These are phyloP conservation scores for Populus pruinosa DNA, from an alignment of 345 rosid genomes.

Conservation along the genomic window DNA sequence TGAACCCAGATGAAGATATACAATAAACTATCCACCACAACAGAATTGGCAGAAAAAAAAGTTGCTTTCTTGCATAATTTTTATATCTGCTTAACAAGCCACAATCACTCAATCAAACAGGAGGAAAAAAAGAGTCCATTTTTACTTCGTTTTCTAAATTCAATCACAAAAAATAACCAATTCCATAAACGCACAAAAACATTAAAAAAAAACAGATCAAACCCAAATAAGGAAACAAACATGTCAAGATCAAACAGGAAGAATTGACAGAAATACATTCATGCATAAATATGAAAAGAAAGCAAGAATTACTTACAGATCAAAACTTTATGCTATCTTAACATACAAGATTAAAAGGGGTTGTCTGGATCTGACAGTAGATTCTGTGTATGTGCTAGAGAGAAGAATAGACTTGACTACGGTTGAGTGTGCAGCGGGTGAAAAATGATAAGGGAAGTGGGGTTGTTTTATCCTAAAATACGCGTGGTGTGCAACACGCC, in stretches of 20 bases:
- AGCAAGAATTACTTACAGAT: not conserved
- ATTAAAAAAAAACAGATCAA: not conserved
- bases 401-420: not conserved
- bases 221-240: not conserved
- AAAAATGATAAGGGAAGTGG: too few species aligned
- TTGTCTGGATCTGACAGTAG: not conserved
- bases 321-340: not conserved
- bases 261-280: not conserved
- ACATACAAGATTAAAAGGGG: not conserved
- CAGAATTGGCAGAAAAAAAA: not conserved
- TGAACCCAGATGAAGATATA: not conserved
- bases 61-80: not conserved
- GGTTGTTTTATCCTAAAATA: conserved; percentile 7
- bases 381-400: too few species aligned
- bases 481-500: conserved; percentile 13
- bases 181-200: not conserved
- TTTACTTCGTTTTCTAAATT: not conserved
- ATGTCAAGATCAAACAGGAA: not conserved
- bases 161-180: not conserved
- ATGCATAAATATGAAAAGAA: not conserved
- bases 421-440: conserved; percentile 3
- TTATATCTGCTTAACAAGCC: not conserved
- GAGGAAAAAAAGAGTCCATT: not conserved
- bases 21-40: not conserved
- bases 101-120: not conserved